phyloP scores from a whole-genome alignment of 2,329 filamentous ascomycete genomes.

The Pseudocercospora cruenta region DNA sequence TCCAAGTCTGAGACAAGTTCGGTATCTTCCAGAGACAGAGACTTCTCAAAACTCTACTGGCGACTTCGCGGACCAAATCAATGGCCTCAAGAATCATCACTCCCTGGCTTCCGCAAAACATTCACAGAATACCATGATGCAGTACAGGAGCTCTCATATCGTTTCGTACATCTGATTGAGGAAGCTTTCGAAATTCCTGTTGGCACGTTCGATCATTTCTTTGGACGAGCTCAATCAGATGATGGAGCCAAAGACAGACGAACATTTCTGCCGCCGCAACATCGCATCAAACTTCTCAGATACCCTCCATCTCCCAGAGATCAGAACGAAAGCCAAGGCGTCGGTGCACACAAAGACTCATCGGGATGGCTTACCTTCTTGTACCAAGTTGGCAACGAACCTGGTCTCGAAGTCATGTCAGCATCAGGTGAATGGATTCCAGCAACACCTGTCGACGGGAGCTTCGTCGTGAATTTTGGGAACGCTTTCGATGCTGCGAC shows the following conservation, averaged over 20 bases:
- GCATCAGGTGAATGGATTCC: slow-evolving; percentile 55
- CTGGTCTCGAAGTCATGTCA: slow-evolving; percentile 58
- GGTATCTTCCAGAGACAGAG: slow-evolving; percentile 51
- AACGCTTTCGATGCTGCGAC: slow-evolving; percentile 63
- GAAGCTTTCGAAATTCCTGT: slow-evolving; percentile 56
- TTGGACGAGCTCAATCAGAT: slow-evolving; percentile 37
- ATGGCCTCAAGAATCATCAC: slow-evolving; percentile 37
- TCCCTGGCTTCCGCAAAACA: slow-evolving; percentile 40
- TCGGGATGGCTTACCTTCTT: slow-evolving; percentile 69
- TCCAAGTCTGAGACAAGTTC: not conserved
- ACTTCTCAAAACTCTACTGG: slow-evolving; percentile 47
- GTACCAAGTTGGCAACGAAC: slow-evolving; percentile 60
- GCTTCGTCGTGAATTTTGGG: slow-evolving; percentile 63
- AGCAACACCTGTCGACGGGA: slow-evolving; percentile 52
- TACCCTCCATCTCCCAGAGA: slow-evolving; percentile 49
- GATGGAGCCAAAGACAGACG: not conserved
- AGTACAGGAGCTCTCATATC: slow-evolving; percentile 55
- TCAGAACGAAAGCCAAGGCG: slow-evolving; percentile 50
- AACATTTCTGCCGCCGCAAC: slow-evolving; percentile 47
- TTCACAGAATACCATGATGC: slow-evolving; percentile 54
- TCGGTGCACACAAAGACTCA: slow-evolving; percentile 66
- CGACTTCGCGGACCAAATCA: slow-evolving; percentile 44
- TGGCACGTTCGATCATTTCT: slow-evolving; percentile 55
- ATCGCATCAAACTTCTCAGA: slow-evolving; percentile 62
- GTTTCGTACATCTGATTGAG: slow-evolving; percentile 61